These are phyloP conservation scores for Elongisporangium anandrum DNA, from an alignment of 352 stramenopile genomes.

Conservation along the genomic window DNA sequence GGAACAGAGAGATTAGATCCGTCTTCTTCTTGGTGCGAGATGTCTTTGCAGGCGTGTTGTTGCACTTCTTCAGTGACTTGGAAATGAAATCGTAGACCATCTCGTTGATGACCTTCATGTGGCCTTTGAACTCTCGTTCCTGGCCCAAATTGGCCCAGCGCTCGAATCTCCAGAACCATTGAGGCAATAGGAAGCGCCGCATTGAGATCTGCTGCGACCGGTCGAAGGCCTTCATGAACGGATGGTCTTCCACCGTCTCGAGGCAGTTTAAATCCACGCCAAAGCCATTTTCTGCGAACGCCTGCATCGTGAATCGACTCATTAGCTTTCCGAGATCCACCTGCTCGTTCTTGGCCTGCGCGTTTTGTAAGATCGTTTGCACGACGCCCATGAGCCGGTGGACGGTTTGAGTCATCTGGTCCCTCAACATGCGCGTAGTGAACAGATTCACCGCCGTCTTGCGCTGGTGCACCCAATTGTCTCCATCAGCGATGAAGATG, in stretches of 20 bases:
- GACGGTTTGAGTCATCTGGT: conserved; percentile 35
- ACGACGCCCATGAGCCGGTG: conserved; percentile 8
- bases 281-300: conserved; percentile 72
- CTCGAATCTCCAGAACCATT: conserved; percentile 46
- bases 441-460: conserved; percentile 86
- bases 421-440: conserved; percentile 39
- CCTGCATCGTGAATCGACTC: conserved; percentile 51
- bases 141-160: conserved; percentile 24
- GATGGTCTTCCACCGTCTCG: conserved; percentile 15
- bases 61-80: conserved; percentile 20
- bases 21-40: conserved; percentile 13
- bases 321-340: conserved; percentile 12
- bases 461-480: conserved; percentile 56
- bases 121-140: conserved; percentile 22
- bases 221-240: conserved; percentile 46
- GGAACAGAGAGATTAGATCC: conserved; percentile 55
- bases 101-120: conserved; percentile 30
- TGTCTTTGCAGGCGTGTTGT: background rate
- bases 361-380: conserved; percentile 3
- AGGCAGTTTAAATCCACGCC: conserved; percentile 49
- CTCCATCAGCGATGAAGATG: conserved; percentile 57
- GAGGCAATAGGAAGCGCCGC: conserved; percentile 32
- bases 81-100: conserved; percentile 26
- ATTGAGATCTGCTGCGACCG: conserved; percentile 26
- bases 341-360: conserved; percentile 1